Base-by-base conservation (phyloP, 2,329 filamentous ascomycete species). In the Fonsecaea pedrosoi region DNA sequence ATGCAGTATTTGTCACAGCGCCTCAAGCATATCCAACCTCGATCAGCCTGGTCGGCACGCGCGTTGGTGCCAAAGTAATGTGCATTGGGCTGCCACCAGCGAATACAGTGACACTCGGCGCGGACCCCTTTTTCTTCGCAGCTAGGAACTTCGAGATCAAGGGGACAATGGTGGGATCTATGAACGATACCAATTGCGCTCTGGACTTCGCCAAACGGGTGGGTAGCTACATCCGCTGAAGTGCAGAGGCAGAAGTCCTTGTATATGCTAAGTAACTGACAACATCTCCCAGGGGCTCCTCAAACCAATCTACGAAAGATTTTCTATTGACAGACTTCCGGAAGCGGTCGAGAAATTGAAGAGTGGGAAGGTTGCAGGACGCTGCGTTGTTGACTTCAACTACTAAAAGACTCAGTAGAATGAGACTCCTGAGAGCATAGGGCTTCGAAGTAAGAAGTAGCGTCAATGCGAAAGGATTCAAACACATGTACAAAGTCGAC, bases 341-440 rank as follows among this genome's bases (percentile, higher is more conserved):
- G 83, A 86, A 70, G 83, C 80, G 18, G 82, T 86, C 25, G 79
- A 84, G 71, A 81, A 82, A 70, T 72, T 86, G 70, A 77, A 77
- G 62, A 77, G 76, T 45, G 84, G 83, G 0, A 78, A 86, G 70
- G 79, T 86, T 54, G 82, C 83, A 7, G 84, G 84, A 1, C 75
- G 84, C 18, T 80, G 84, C 53, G 84, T 86, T 12, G 78, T 86
- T 21, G 82, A 85, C 71, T 86, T 86, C 70, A 84, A 86, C 68
- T 18, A 60, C 15, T 56, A 37, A 21, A 37, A 12, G 35, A 10
- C 35, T 13, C 3, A 3, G 32, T 18, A 37, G 12, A 25, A 18
- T 10, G 30, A 18, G 12, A 10, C n/a, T 18, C 12, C n/a, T 37
- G n/a, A 42, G 38, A 15, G 5, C 15, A 42, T 13, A 42, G 15